Conservation (phyloP, 2,329 filamentous ascomycete genomes). For the Cryphonectria nitschkei region DNA sequence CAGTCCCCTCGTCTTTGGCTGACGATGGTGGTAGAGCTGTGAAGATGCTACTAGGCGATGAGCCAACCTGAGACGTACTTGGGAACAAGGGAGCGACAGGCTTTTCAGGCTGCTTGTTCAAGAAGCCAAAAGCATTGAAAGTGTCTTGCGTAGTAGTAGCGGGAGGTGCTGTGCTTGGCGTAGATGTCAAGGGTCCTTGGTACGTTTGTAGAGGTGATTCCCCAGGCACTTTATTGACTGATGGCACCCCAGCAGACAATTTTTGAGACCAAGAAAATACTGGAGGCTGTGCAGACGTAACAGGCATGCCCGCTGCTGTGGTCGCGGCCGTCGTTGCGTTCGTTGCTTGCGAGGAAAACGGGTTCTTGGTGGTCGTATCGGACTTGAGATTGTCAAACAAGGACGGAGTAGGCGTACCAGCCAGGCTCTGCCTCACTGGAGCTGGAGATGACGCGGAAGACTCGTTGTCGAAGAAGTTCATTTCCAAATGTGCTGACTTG, state of each 20-base stretch:
- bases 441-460: slow-evolving; percentile 24
- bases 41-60: slow-evolving; percentile 1
- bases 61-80: background rate
- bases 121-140: slow-evolving; percentile 19
- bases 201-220: background rate
- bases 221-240: background rate
- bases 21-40: background rate
- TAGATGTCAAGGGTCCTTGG: slow-evolving; percentile 6
- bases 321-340: background rate
- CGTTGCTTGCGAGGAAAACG: slow-evolving; percentile 13
- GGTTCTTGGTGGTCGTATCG: slow-evolving; percentile 20
- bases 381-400: slow-evolving; percentile 1
- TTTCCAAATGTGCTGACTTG: slow-evolving; percentile 7
- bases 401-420: slow-evolving; percentile 2
- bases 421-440: slow-evolving; percentile 3
- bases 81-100: background rate
- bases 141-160: background rate
- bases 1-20: background rate
- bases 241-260: background rate
- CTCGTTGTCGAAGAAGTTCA: slow-evolving; percentile 22
- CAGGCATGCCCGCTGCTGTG: background rate
- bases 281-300: slow-evolving; percentile 5
- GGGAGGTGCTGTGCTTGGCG: slow-evolving; percentile 8
- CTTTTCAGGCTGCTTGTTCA: slow-evolving; percentile 17
- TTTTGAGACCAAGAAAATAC: slow-evolving; percentile 15